Evolutionary conservation across 2,329 filamentous ascomycete genomes (phyloP), one percentile per base, ranked within the genome.

Genomic region (Penicillium polonicum): DNA sequence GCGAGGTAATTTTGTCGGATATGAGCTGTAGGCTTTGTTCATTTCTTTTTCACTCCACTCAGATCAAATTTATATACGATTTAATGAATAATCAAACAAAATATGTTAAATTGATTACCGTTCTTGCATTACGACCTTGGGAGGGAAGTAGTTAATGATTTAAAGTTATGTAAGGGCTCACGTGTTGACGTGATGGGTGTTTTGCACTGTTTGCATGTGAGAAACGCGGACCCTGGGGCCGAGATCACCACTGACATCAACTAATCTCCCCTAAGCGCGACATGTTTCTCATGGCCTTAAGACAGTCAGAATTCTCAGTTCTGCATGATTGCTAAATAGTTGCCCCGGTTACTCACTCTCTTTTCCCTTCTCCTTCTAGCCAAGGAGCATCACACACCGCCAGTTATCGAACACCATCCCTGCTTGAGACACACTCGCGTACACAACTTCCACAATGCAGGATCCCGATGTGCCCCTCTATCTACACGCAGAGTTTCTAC

Each of bases 401-500:
- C 17, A 25, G 33, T 33, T 17, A 19, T 36, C 36, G 4, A 33
- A 21, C 27, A 50, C n/a, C 25, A n/a, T 50, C 27, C 43, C 33
- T 31, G 15, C 15, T n/a, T 42, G 10, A 13, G 7, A 43, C 15
- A 21, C 13, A 44, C 13, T 36, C 19, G 9, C 12, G 27, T 33
- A n/a, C 31, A 12, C 17, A 38, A 48, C 29, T 15, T 29, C 21
- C 36, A 57, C 48, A 42, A 53, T 52, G 48, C 57, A 55, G 48
- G 51, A 53, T 33, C 21, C 45, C 45, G 55, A 65, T 52, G 38
- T 51, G 7, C 31, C 60, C 6, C 49, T 80, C 6, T 71, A 75
- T 42, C 74, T 87, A 15, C 86, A 87, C 62, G 83, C 84, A 25
- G 85, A 88, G 69, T 78, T 85, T 17, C 74, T 87, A 38, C 78